Conservation (phyloP, 768 basidiomycete species). For the Clitopilus hobsonii region DNA sequence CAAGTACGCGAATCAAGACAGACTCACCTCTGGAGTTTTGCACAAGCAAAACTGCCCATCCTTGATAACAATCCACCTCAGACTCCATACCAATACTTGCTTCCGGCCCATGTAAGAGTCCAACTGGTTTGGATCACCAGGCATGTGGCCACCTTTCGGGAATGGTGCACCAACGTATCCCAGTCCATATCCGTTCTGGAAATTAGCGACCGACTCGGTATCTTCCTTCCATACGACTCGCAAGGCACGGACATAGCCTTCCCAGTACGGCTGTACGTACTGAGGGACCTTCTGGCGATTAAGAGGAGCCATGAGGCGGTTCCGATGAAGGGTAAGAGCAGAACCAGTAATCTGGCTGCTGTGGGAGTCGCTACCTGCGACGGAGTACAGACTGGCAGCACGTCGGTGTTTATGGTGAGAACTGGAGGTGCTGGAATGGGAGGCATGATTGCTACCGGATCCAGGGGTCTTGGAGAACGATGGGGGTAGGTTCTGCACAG, state of each 20-base stretch:
- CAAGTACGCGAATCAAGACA: background rate
- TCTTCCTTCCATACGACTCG: slow-evolving; percentile 32
- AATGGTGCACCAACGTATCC: slow-evolving; percentile 8
- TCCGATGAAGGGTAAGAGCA: background rate
- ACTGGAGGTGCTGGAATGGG: background rate
- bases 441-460: background rate
- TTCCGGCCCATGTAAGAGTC: slow-evolving; percentile 6
- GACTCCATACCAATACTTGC: slow-evolving; percentile 54
- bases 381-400: slow-evolving; percentile 7
- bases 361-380: slow-evolving; percentile 1
- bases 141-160: background rate
- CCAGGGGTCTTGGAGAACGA: background rate
- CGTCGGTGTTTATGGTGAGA: slow-evolving; percentile 4
- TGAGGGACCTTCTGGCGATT: slow-evolving; percentile 19
- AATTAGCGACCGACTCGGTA: slow-evolving; percentile 5
- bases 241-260: slow-evolving; percentile 48
- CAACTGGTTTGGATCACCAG: background rate
- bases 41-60: slow-evolving; percentile 52
- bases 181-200: slow-evolving; percentile 8
- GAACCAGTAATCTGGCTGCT: background rate
- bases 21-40: slow-evolving; percentile 47
- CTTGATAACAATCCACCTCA: slow-evolving; percentile 58
- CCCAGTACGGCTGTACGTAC: slow-evolving; percentile 59
- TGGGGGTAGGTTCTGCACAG: background rate
- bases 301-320: slow-evolving; percentile 18